phyloP scores from a whole-genome alignment of 2,329 filamentous ascomycete species.

The Hypoxylon sp. region DNA sequence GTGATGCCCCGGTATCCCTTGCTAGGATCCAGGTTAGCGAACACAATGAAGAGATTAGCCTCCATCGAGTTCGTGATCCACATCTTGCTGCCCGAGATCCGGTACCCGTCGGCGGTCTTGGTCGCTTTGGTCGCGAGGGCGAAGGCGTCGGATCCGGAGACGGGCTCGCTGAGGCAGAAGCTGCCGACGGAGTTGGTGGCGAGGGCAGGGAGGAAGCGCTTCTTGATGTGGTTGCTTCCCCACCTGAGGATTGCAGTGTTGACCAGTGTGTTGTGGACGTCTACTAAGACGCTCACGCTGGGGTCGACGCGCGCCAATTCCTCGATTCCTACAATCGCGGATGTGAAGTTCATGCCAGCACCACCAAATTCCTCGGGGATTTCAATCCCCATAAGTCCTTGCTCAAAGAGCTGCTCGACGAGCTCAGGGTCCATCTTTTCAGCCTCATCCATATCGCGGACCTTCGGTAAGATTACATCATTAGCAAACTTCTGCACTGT shows the following conservation, averaged over 20 bases:
- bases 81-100: conserved; percentile 95
- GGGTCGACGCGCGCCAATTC: conserved; percentile 95
- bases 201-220: conserved; percentile 89
- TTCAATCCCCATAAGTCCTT: conserved; percentile 96
- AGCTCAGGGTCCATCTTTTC: conserved; percentile 91
- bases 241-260: conserved; percentile 94
- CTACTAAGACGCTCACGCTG: conserved; percentile 93
- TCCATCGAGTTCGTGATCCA: conserved; percentile 99
- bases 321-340: conserved; percentile 96
- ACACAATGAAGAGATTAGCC: conserved; percentile 95
- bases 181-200: conserved; percentile 92
- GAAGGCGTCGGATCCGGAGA: conserved; percentile 95
- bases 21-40: conserved; percentile 92
- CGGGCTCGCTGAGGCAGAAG: conserved; percentile 93
- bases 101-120: conserved; percentile 86
- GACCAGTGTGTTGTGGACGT: conserved; percentile 98
- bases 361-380: conserved; percentile 98
- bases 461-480: conserved; percentile 90
- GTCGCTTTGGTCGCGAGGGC: conserved; percentile 92
- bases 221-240: conserved; percentile 81
- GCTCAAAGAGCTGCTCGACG: conserved; percentile 95
- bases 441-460: conserved; percentile 96
- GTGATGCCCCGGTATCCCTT: conserved; percentile 98
- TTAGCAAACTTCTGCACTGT: conserved; percentile 91
- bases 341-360: conserved; percentile 98